These are phyloP conservation scores for Pseudogymnoascus destructans DNA, from an alignment of 2,329 filamentous ascomycete genomes.

Conservation along the genomic window DNA sequence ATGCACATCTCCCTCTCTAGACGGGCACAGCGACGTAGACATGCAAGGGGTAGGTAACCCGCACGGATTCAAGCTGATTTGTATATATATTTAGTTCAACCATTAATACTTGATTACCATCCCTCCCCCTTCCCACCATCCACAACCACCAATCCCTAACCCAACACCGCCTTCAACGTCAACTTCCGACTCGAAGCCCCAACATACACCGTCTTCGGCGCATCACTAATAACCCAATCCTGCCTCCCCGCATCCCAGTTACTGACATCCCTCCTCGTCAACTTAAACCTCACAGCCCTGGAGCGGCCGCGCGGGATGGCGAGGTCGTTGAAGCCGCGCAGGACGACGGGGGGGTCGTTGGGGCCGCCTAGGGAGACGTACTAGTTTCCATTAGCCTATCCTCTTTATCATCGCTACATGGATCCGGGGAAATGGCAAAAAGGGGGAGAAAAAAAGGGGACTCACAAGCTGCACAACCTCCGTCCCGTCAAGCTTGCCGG, in stretches of 20 bases:
- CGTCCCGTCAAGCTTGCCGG: constrained; percentile 38
- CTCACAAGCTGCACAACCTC: constrained; percentile 46
- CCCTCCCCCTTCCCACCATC: neutral
- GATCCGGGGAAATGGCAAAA: too few species aligned
- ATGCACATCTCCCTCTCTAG: neutral
- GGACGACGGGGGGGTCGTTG: constrained; percentile 49
- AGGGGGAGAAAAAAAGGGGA: constrained; percentile 25
- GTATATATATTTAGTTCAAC: neutral
- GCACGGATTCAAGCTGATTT: neutral
- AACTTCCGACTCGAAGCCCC: constrained; percentile 23
- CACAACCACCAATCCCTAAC: neutral
- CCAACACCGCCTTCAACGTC: constrained; percentile 19
- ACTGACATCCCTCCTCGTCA: constrained; percentile 70
- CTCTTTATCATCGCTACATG: too few species aligned
- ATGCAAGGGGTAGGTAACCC: neutral
- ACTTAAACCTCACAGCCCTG: constrained; percentile 49
- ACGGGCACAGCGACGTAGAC: neutral
- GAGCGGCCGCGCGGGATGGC: constrained; percentile 56
- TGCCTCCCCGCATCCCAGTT: constrained; percentile 74
- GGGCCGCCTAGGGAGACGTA: constrained; percentile 73
- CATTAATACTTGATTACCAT: neutral
- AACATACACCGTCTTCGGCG: constrained; percentile 25
- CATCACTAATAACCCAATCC: constrained; percentile 54
- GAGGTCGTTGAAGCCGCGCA: constrained; percentile 73
- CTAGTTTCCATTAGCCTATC: constrained; percentile 35